Base-by-base conservation (phyloP, 73 alveolate species). In the Tetrahymena elliotti region DNA sequence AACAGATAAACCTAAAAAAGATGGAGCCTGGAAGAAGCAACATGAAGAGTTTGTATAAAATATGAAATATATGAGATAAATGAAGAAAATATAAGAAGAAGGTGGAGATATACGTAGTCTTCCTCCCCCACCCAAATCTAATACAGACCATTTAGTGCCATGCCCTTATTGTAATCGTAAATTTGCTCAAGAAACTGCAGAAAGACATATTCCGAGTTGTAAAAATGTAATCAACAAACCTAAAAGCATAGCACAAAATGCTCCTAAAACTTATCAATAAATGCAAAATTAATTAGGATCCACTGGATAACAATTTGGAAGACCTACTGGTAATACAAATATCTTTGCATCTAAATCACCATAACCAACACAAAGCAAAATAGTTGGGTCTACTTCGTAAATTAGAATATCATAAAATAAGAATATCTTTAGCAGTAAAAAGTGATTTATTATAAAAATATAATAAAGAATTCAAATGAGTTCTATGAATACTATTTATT, bases 81-180 rank as follows among this genome's bases (percentile, higher is more conserved):
- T 97, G 96, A 94, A 95, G 35, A 33, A 93, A 41, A 92, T 97
- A 68, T 95, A 97, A 93, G 97, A 97, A 83, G 96, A 95, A 84
- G 99, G 99, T 13, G 99, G 98, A 31, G 98, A 97, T 96, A 96
- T 97, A 52, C 92, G 96, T 37, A 35, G 93, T 36, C 93, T 95
- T 24, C 96, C 94, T 34, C 96, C 98, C 33, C 98, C 98, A 13
- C 97, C 96, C 20, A 94, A 83, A 41, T 33, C 95, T 12, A 93
- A 96, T 18, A 94, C 96, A 83, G 96, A 52, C 18, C 96, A 95
- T 93, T 96, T 96, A 33, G 84, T 93, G 35, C 94, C 94, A 68
- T 97, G 99, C 40, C 97, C 97, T 24, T 97, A 97, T 68, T 97
- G 99, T 82, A 27, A 34, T 27, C 94, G 99, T 93, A 94, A 93